phyloP scores from a whole-genome alignment of 352 stramenopile genomes.

The Phytopythium chamaehyphon region DNA sequence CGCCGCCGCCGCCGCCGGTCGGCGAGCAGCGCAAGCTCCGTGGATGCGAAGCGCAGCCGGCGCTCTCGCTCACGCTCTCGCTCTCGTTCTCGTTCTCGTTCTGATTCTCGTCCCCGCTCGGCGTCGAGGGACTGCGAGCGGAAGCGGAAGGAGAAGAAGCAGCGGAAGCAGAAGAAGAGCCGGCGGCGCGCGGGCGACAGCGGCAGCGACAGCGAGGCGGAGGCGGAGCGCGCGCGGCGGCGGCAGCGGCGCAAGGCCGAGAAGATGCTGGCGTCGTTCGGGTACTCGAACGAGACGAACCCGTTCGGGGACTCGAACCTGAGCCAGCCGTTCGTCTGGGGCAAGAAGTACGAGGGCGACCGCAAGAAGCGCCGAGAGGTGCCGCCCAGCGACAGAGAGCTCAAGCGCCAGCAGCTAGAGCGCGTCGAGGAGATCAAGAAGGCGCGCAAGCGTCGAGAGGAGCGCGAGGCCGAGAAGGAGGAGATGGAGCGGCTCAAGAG shows the following conservation, averaged over 20 bases:
- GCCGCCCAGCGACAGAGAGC: slow-evolving; percentile 35
- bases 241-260: slow-evolving; percentile 65
- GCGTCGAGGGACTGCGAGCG: not conserved
- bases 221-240: slow-evolving; percentile 43
- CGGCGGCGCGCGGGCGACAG: slow-evolving; percentile 8
- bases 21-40: too few relatives aligned
- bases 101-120: not conserved
- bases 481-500: slow-evolving; percentile 95
- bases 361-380: slow-evolving; percentile 1
- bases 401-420: slow-evolving; percentile 69
- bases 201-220: slow-evolving; percentile 23
- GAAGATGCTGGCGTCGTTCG: slow-evolving; percentile 82
- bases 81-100: slow-evolving; percentile 1
- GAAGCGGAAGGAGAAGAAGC: slow-evolving; percentile 4
- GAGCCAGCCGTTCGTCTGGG: slow-evolving; percentile 96
- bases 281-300: slow-evolving; percentile 99
- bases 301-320: slow-evolving; percentile 98
- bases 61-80: not conserved
- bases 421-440: slow-evolving; percentile 96
- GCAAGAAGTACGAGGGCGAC: slow-evolving; percentile 92
- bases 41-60: too few relatives aligned
- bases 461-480: slow-evolving; percentile 88
- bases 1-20: too few relatives aligned
- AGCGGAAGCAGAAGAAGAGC: slow-evolving; percentile 34
- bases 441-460: slow-evolving; percentile 86